Conservation (phyloP, 139 green algal species). For the Monoraphidium neglectum region DNA sequence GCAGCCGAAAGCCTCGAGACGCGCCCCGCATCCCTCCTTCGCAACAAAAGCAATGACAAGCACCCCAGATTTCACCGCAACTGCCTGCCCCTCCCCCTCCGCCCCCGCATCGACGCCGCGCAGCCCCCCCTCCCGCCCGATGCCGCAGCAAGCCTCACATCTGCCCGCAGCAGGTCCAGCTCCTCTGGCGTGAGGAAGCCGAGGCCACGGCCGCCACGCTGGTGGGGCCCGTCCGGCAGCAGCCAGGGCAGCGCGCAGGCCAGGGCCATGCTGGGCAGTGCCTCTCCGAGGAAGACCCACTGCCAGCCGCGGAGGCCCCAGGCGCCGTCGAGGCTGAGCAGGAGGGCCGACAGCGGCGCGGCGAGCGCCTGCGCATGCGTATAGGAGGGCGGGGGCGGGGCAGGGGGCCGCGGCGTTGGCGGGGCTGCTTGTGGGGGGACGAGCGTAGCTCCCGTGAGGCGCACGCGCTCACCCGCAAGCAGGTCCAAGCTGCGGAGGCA, state of each 20-base stretch:
- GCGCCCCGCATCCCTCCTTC: too few relatives aligned
- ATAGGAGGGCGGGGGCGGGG: background rate
- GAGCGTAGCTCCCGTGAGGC: too few relatives aligned
- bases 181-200: background rate
- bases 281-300: conserved; percentile 75
- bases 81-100: too few relatives aligned
- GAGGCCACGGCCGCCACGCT: background rate
- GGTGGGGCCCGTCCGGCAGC: background rate
- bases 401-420: background rate
- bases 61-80: too few relatives aligned
- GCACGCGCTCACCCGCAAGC: background rate
- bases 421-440: background rate
- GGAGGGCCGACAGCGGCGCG: conserved; percentile 6
- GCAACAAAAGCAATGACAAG: too few relatives aligned
- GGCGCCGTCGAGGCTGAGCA: conserved; percentile 15
- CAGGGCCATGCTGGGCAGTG: conserved; percentile 15
- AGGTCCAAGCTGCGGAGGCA: background rate
- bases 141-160: too few relatives aligned
- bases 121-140: too few relatives aligned
- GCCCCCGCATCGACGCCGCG: too few relatives aligned
- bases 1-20: too few relatives aligned
- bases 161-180: conserved; percentile 2
- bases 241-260: background rate
- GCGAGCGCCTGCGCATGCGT: conserved; percentile 11
- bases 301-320: conserved; percentile 71